These are phyloP conservation scores for Gossypium ekmanianum DNA, from an alignment of 345 rosid species.

Conservation along the genomic window DNA sequence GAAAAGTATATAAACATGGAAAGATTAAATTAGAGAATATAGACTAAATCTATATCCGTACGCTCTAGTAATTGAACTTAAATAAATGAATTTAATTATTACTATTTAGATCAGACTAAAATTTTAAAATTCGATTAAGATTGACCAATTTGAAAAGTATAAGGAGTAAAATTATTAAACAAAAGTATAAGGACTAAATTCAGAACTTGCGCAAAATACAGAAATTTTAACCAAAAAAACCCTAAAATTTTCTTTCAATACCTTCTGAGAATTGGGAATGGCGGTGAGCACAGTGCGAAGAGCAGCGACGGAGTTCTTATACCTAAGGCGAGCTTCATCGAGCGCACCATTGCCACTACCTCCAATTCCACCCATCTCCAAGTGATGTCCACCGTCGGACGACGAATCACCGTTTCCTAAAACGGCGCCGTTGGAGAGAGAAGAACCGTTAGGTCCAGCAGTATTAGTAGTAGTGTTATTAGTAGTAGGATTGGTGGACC, in stretches of 20 bases:
- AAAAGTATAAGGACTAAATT: no score
- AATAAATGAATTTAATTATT: no score
- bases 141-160: no score
- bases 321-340: slow-evolving; percentile 80
- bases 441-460: slow-evolving; percentile 26
- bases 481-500: slow-evolving; percentile 52
- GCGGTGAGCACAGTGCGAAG: slow-evolving; percentile 79
- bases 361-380: slow-evolving; percentile 41
- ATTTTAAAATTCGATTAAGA: no score
- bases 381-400: slow-evolving; percentile 45
- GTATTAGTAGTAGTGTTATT: slow-evolving; percentile 3
- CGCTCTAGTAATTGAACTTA: no score
- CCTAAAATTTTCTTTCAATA: slow-evolving; percentile 12
- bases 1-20: no score
- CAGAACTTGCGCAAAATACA: no score
- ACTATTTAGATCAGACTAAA: no score
- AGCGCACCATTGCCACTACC: slow-evolving; percentile 65
- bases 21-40: no score
- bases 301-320: slow-evolving; percentile 78
- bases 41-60: no score
- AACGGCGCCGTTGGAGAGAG: slow-evolving; percentile 30
- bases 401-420: slow-evolving; percentile 39
- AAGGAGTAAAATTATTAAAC: no score
- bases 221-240: background rate
- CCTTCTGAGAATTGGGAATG: slow-evolving; percentile 79